Evolutionary conservation across 2,329 filamentous ascomycete species (phyloP).

Genomic region (Fusarium foetens): DNA sequence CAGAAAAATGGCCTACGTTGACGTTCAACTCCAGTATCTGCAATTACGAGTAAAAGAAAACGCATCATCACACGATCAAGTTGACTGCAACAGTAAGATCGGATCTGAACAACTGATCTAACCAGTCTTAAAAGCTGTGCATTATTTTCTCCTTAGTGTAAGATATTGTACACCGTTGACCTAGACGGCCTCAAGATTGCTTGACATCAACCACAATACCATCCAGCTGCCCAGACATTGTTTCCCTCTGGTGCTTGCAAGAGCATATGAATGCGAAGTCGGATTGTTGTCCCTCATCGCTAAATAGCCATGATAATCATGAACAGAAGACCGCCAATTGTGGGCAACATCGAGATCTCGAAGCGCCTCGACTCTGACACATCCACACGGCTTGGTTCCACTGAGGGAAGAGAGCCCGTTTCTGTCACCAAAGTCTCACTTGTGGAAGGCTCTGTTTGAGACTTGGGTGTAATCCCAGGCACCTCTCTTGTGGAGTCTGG

Average conservation of each 20-base stretch:
- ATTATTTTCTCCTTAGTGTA: background rate
- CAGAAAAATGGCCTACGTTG: accelerated
- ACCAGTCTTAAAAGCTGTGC: background rate
- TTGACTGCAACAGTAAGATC: background rate
- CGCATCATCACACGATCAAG: background rate
- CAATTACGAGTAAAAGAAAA: too few relatives aligned
- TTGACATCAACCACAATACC: constrained; percentile 15
- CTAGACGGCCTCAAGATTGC: constrained; percentile 18
- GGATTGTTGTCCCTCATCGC: background rate
- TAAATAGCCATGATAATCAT: constrained; percentile 38
- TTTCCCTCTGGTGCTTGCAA: background rate
- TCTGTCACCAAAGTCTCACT: constrained; percentile 31
- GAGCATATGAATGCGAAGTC: background rate
- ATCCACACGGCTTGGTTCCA: constrained; percentile 41
- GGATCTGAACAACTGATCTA: background rate
- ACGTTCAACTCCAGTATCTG: accelerated
- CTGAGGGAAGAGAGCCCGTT: constrained; percentile 36
- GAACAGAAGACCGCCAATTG: constrained; percentile 42
- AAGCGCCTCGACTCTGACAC: constrained; percentile 43
- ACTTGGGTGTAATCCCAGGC: background rate
- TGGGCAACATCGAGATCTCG: constrained; percentile 34
- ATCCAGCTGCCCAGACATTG: constrained; percentile 4
- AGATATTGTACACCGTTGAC: background rate
- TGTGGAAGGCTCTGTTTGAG: background rate
- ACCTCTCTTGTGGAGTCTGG: background rate